Base-by-base conservation (phyloP, 176 grass and related monocot species). In the Olyra latifolia region DNA sequence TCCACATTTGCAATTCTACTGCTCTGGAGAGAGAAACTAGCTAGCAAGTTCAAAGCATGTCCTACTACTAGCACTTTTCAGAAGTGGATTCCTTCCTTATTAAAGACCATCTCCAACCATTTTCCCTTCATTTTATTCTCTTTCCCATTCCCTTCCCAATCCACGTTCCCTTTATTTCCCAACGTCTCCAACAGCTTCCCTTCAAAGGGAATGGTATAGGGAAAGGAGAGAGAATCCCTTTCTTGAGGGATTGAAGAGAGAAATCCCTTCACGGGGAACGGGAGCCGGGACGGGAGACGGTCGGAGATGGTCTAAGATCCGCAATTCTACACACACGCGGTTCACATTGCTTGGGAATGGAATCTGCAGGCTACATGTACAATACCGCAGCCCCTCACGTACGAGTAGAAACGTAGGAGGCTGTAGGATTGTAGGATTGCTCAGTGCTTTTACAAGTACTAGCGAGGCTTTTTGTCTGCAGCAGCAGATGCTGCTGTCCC, bases 381-480 rank as follows among this genome's bases (percentile, higher is more conserved):
- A 40, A 58, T 47, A 69, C 50, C 44, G 50, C 40, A 30, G 62
- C 10, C 12, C 23, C 53, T 25, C 76, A 12, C 19, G 83, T 43
- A 29, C 17, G 7, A 58, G 52, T 79, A 40, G 45, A 44, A 77
- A 79, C 19, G 15, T 25, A 64, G 65, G 17, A 53, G 48, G 32
- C 32, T 35, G 32, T 35, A 35, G 32, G 32, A 35, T 8, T 43
- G 80, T 78, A 43, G 80, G 62, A n/a, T 25, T 59, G 66, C 79
- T 82, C 80, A 50, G 58, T 39, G 20, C 38, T 74, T 82, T n/a
- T n/a, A n/a, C n/a, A n/a, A n/a, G n/a, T 48, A 59, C 52, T 80
- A 24, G n/a, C 62, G 84, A 89, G 82, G 53, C 71, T 63, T 84
- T 83, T 85, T 89, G 71, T 81, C 77, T 76, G 27, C 82, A 45